Percentiles rank a stretch among this genome's conserved stretches.
Evolutionary conservation across 768 basidiomycete species (phyloP).

Genomic region (Boletus rubescentipes): DNA sequence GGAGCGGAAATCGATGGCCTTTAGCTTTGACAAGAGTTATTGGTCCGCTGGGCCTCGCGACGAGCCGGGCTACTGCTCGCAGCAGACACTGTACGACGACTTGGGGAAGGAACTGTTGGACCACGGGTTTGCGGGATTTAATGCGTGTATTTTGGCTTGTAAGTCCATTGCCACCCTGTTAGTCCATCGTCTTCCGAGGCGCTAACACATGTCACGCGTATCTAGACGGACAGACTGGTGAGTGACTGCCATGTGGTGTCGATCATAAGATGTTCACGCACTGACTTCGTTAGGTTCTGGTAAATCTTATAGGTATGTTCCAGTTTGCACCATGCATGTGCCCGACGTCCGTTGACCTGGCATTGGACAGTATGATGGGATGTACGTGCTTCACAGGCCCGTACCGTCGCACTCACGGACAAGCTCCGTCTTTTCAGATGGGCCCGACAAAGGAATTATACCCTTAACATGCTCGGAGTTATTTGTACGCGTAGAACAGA

Average conservation of each 20-base stretch:
- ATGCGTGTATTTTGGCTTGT: constrained; percentile 99
- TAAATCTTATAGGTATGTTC: constrained; percentile 83
- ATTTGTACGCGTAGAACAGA: constrained; percentile 75
- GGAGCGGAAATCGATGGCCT: constrained; percentile 86
- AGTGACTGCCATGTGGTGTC: constrained; percentile 26
- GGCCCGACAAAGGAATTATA: constrained; percentile 95
- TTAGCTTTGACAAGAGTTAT: constrained; percentile 97
- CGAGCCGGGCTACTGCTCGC: constrained; percentile 89
- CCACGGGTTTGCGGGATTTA: constrained; percentile 95
- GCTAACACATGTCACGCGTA: not conserved
- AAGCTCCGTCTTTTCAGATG: constrained; percentile 52
- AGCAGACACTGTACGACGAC: constrained; percentile 93
- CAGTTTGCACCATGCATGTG: not conserved
- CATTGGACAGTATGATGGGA: constrained; percentile 80
- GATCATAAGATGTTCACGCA: constrained; percentile 3
- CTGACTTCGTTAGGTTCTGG: constrained; percentile 63
- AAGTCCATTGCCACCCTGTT: constrained; percentile 41
- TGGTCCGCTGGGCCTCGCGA: constrained; percentile 93
- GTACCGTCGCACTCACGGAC: constrained; percentile 5
- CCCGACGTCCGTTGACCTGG: constrained; percentile 5
- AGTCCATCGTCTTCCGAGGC: not conserved
- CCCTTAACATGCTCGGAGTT: constrained; percentile 93
- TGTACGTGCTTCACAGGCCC: constrained; percentile 53
- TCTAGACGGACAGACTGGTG: constrained; percentile 83
- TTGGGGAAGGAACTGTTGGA: constrained; percentile 92